These are phyloP conservation scores for Dactylorhiza incarnata DNA, from an alignment of 106 monocot species.

Conservation along the genomic window DNA sequence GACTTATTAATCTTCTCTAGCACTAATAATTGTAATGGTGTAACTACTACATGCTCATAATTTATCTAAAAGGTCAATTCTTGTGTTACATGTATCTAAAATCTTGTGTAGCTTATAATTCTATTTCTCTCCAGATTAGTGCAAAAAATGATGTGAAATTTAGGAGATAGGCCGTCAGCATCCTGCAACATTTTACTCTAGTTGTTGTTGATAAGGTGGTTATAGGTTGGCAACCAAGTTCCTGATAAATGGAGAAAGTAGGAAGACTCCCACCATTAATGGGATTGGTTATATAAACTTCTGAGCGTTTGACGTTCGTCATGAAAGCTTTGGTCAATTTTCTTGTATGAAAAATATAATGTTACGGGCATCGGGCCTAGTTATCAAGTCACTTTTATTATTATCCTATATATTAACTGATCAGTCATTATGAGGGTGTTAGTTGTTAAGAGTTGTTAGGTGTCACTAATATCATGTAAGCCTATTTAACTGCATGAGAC, in stretches of 20 bases:
- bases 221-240: not conserved
- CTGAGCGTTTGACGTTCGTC: not conserved
- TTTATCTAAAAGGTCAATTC: not conserved
- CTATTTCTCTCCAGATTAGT: not conserved
- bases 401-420: too few species aligned
- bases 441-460: too few species aligned
- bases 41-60: not conserved
- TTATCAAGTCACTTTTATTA: too few species aligned
- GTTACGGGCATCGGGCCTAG: too few species aligned
- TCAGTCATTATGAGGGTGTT: too few species aligned
- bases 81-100: not conserved
- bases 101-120: not conserved
- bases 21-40: not conserved
- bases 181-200: not conserved
- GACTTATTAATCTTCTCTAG: not conserved
- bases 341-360: not conserved
- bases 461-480: too few species aligned
- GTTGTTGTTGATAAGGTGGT: not conserved
- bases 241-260: not conserved
- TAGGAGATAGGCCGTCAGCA: not conserved
- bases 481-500: too few species aligned
- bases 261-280: not conserved
- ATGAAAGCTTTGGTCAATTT: not conserved
- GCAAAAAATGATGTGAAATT: not conserved
- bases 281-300: not conserved